Conservation (phyloP, 2,329 filamentous ascomycete genomes). For the Penicillium sp. region DNA sequence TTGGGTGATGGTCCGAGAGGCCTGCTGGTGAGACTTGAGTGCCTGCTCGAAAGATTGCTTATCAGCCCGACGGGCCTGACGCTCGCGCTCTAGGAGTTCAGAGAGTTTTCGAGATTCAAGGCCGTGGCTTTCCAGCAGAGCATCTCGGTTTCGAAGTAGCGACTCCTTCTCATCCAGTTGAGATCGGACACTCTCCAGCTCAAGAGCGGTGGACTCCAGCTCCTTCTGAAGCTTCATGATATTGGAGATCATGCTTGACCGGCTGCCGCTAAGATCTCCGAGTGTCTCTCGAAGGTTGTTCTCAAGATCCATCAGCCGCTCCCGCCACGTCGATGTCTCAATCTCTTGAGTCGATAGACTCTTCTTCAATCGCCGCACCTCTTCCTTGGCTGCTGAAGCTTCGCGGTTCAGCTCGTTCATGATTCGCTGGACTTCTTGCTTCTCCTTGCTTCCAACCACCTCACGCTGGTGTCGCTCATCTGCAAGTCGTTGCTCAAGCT, state of each 20-base stretch:
- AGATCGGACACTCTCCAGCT: conserved; percentile 75
- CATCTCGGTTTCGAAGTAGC: conserved; percentile 84
- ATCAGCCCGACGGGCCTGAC: conserved; percentile 78
- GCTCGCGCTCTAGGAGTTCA: conserved; percentile 89
- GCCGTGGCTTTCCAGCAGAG: conserved; percentile 81
- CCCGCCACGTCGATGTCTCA: conserved; percentile 87
- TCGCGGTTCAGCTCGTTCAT: conserved; percentile 91
- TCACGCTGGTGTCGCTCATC: conserved; percentile 85
- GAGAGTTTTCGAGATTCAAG: conserved; percentile 81
- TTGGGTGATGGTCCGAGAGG: conserved; percentile 79
- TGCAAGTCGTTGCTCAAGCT: conserved; percentile 71
- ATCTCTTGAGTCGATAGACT: conserved; percentile 79
- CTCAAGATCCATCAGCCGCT: conserved; percentile 85
- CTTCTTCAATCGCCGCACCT: conserved; percentile 78
- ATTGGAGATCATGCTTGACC: conserved; percentile 79
- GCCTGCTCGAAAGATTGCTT: conserved; percentile 85
- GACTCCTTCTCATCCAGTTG: conserved; percentile 87
- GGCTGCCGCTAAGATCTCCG: conserved; percentile 82
- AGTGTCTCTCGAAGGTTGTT: conserved; percentile 82
- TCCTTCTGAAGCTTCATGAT: conserved; percentile 86
- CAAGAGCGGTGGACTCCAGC: conserved; percentile 77
- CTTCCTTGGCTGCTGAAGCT: conserved; percentile 77
- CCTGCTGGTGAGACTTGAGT: conserved; percentile 82
- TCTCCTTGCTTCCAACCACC: conserved; percentile 80
- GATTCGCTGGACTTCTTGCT: conserved; percentile 91